Evolutionary conservation across 108 stramenopile species (phyloP).

Genomic region (Phaeodactylum tricornutum): DNA sequence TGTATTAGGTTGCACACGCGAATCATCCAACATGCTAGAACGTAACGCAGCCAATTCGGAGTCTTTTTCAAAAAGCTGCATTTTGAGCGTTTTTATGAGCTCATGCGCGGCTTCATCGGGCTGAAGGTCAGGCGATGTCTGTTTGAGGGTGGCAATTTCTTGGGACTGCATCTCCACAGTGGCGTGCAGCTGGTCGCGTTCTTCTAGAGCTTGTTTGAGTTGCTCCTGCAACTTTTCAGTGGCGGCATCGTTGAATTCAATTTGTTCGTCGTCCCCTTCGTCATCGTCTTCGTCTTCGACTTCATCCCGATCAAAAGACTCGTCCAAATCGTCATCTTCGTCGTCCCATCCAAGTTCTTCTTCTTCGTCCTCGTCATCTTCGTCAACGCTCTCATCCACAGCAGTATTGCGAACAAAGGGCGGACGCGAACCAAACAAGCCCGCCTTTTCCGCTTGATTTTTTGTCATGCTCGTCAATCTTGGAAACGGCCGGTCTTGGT

Average conservation of each 20-base stretch:
- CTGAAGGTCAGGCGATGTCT: no score
- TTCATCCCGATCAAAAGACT: no score
- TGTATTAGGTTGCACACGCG: not conserved
- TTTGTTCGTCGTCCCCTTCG: slow-evolving; percentile 20
- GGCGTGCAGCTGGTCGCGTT: slow-evolving; percentile 35
- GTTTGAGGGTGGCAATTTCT: slow-evolving; percentile 17
- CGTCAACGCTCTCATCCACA: slow-evolving; percentile 31
- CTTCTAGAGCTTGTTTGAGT: slow-evolving; percentile 26
- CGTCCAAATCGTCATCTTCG: slow-evolving; percentile 30
- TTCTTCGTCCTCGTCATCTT: slow-evolving; percentile 26
- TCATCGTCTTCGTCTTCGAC: slow-evolving; percentile 12
- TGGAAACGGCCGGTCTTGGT: slow-evolving; percentile 16
- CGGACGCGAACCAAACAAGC: slow-evolving; percentile 35
- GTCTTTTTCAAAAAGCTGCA: slow-evolving; percentile 49
- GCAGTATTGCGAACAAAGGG: slow-evolving; percentile 70
- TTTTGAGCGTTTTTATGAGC: slow-evolving; percentile 15
- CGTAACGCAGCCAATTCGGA: slow-evolving; percentile 45
- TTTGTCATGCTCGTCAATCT: no score
- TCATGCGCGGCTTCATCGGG: slow-evolving; percentile 1
- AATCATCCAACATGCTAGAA: slow-evolving; percentile 22
- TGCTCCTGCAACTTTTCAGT: slow-evolving; percentile 30
- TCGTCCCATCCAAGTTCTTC: slow-evolving; percentile 19
- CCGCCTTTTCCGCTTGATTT: slow-evolving; percentile 1
- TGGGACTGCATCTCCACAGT: slow-evolving; percentile 43
- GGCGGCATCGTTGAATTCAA: slow-evolving; percentile 40